Evolutionary conservation across 2,329 filamentous ascomycete species (phyloP).

Genomic region (Penicillium concentricum): DNA sequence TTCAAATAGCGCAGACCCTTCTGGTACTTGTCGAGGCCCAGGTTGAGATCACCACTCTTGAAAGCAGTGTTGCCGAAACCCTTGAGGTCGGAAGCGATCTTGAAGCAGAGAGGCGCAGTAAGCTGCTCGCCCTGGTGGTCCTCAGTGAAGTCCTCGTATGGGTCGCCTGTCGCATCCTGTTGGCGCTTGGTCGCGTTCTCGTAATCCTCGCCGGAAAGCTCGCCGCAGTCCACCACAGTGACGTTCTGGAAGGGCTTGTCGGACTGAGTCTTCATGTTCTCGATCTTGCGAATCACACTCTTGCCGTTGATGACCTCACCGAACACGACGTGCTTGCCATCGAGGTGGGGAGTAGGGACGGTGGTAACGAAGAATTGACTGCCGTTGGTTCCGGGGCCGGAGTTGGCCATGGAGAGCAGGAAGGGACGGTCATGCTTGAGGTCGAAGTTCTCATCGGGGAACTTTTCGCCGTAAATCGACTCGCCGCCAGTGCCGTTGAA

Average conservation of each 20-base stretch:
- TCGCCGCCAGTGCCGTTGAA: conserved; percentile 95
- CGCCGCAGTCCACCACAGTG: conserved; percentile 78
- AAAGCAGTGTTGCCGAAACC: conserved; percentile 90
- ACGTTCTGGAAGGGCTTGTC: conserved; percentile 78
- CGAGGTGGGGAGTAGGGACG: conserved; percentile 88
- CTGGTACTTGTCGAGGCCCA: conserved; percentile 87
- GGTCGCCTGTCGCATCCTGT: conserved; percentile 80
- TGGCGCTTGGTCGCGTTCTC: conserved; percentile 65
- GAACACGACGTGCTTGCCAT: conserved; percentile 96
- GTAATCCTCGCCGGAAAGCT: conserved; percentile 72
- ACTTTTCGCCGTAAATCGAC: conserved; percentile 96
- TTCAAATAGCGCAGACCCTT: conserved; percentile 89
- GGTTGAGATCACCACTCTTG: conserved; percentile 68
- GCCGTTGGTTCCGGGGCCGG: conserved; percentile 91
- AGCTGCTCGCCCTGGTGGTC: conserved; percentile 66
- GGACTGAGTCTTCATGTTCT: conserved; percentile 72
- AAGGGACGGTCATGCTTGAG: conserved; percentile 91
- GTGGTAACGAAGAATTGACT: conserved; percentile 99
- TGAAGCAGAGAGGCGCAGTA: conserved; percentile 66
- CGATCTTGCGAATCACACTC: conserved; percentile 83
- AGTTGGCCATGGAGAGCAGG: conserved; percentile 96
- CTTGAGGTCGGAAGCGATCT: conserved; percentile 83
- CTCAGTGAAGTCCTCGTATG: conserved; percentile 94
- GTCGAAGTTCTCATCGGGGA: conserved; percentile 94
- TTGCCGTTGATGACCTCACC: conserved; percentile 92